Evolutionary conservation across 768 basidiomycete genomes (phyloP).

Genomic region (Suillus variegatus): DNA sequence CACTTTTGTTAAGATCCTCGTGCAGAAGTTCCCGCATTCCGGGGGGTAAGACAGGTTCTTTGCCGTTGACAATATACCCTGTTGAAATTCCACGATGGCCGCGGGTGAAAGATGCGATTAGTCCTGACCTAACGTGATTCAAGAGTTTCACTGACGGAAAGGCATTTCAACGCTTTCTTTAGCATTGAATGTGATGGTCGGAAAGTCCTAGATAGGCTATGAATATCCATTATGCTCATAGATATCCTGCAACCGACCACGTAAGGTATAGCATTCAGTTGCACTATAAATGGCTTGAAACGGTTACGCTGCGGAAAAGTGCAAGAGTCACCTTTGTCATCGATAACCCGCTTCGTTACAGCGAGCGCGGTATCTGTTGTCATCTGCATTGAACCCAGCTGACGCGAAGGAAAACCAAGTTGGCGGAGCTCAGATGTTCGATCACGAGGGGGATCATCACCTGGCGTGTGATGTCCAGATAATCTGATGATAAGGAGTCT

Average conservation of each 20-base stretch:
- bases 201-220: constrained; percentile 63
- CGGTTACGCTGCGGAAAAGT: too few relatives aligned
- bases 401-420: constrained; percentile 84
- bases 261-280: constrained; percentile 72
- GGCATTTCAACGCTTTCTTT: constrained; percentile 98
- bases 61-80: constrained; percentile 51
- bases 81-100: background rate
- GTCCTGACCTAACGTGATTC: background rate
- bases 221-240: too few relatives aligned
- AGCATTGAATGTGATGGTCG: constrained; percentile 84
- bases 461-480: constrained; percentile 37
- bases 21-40: constrained; percentile 89
- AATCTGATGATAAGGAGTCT: background rate
- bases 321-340: constrained; percentile 51
- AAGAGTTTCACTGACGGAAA: constrained; percentile 62
- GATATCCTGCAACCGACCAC: constrained; percentile 45
- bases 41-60: constrained; percentile 76
- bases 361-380: constrained; percentile 97
- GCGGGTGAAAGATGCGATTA: background rate
- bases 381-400: constrained; percentile 91
- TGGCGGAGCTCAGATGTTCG: constrained; percentile 86
- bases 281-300: constrained; percentile 36
- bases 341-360: constrained; percentile 82
- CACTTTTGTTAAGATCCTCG: constrained; percentile 84
- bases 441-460: constrained; percentile 95